phyloP scores from a whole-genome alignment of 2,329 filamentous ascomycete genomes.

The Seiridium unicorne region DNA sequence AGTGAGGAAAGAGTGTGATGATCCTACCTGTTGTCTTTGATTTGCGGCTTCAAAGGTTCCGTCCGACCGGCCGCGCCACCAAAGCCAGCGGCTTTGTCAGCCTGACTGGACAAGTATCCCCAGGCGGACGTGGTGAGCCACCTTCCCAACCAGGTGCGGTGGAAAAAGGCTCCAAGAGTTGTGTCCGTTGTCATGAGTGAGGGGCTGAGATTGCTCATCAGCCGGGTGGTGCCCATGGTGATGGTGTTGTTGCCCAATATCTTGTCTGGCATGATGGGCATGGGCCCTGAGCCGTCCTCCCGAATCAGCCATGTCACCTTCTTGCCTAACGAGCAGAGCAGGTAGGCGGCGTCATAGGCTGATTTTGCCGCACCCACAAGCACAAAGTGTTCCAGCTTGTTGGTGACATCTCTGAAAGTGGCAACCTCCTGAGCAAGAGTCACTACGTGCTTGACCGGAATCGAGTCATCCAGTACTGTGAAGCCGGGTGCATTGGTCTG shows the following conservation, averaged over 20 bases:
- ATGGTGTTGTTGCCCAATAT: conserved; percentile 10
- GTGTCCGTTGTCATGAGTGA: conserved; percentile 11
- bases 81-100: conserved; percentile 6
- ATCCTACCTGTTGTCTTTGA: conserved; percentile 1
- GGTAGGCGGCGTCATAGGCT: conserved; percentile 14
- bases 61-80: neutral
- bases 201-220: conserved; percentile 13
- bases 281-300: conserved; percentile 10
- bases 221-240: conserved; percentile 4
- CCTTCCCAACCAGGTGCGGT: conserved; percentile 5
- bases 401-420: neutral
- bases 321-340: conserved; percentile 11
- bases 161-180: conserved; percentile 5
- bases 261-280: conserved; percentile 13
- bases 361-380: conserved; percentile 14
- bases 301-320: conserved; percentile 15
- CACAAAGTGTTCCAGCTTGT: conserved; percentile 1
- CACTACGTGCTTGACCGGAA: conserved; percentile 8
- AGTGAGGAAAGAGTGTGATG: too few relatives aligned
- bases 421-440: conserved; percentile 4
- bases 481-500: conserved; percentile 14
- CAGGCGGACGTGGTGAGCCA: conserved; percentile 7
- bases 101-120: neutral
- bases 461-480: conserved; percentile 8
- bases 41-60: conserved; percentile 6